phyloP scores from a whole-genome alignment of 352 stramenopile species.

The Phytophthora quininea region DNA sequence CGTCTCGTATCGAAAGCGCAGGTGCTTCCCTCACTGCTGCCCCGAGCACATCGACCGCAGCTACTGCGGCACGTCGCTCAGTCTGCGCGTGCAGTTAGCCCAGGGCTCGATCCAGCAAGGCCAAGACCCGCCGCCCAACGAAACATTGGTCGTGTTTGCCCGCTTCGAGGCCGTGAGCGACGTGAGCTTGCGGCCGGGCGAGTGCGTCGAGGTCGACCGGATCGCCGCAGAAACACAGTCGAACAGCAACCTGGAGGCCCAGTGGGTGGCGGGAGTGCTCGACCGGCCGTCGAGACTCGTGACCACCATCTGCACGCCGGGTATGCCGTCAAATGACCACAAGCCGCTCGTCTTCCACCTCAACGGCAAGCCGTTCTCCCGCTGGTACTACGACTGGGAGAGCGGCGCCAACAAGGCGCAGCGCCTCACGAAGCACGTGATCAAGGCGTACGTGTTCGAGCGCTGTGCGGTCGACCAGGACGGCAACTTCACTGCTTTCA shows the following conservation, averaged over 20 bases:
- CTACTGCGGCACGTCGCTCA: conserved; percentile 41
- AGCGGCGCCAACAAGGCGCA: conserved; percentile 61
- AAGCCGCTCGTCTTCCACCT: conserved; percentile 48
- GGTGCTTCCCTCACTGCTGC: conserved; percentile 50
- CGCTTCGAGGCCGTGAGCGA: conserved; percentile 15
- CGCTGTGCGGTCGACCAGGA: conserved; percentile 30
- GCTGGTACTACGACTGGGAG: conserved; percentile 74
- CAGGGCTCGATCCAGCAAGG: background rate
- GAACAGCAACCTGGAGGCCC: conserved; percentile 48
- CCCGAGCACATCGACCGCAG: conserved; percentile 42
- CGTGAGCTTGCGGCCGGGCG: conserved; percentile 28
- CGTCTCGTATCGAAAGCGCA: background rate
- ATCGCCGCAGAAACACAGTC: conserved; percentile 38
- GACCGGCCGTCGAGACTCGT: conserved; percentile 40
- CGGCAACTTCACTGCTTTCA: conserved; percentile 19
- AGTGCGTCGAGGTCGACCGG: conserved; percentile 31
- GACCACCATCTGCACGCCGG: conserved; percentile 8
- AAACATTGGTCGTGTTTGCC: background rate
- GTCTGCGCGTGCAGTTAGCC: conserved; percentile 21
- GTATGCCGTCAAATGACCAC: conserved; percentile 16
- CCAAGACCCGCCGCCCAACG: background rate
- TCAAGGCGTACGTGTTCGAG: conserved; percentile 55
- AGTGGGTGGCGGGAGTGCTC: conserved; percentile 47
- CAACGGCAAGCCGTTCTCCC: conserved; percentile 38
- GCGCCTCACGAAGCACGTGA: conserved; percentile 61